phyloP scores from a whole-genome alignment of 208 protist species.

The Trypanosoma boissoni region DNA sequence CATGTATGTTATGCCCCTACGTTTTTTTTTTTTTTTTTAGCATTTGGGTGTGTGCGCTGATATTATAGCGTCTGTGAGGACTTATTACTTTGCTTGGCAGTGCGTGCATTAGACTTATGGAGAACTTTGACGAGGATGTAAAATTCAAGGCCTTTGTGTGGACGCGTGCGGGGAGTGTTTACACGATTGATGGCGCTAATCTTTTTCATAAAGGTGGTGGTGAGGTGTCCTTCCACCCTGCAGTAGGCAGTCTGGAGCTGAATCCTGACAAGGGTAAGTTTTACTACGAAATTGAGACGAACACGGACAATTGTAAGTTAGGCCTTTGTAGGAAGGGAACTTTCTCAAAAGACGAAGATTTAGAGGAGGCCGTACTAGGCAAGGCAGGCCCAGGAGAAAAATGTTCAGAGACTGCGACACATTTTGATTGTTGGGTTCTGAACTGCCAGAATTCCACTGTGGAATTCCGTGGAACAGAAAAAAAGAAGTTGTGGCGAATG shows the following conservation, averaged over 20 bases:
- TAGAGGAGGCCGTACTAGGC: conserved; percentile 35
- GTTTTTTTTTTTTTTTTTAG: background rate
- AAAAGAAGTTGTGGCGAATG: conserved; percentile 71
- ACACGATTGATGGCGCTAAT: conserved; percentile 38
- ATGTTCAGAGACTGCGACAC: background rate
- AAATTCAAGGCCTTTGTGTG: conserved; percentile 61
- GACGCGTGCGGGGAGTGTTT: conserved; percentile 45
- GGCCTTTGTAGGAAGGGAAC: conserved; percentile 54
- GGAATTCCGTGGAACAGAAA: conserved; percentile 54
- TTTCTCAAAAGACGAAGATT: conserved; percentile 39
- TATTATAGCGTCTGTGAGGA: no score
- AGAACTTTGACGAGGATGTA: conserved; percentile 26
- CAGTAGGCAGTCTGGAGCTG: conserved; percentile 57
- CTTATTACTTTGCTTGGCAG: no score
- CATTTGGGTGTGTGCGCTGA: background rate
- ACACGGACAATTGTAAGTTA: conserved; percentile 70
- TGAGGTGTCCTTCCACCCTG: conserved; percentile 51
- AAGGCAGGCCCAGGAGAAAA: background rate
- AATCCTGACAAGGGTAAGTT: conserved; percentile 65
- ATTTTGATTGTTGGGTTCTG: conserved; percentile 39
- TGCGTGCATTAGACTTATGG: conserved; percentile 32
- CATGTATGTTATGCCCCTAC: background rate
- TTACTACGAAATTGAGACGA: conserved; percentile 77
- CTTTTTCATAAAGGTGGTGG: conserved; percentile 60
- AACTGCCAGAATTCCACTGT: conserved; percentile 74